Percentiles rank a stretch among this genome's conserved stretches.
These are phyloP conservation scores for Diplodia corticola DNA, from an alignment of 2,329 filamentous ascomycete species.

Conservation along the genomic window DNA sequence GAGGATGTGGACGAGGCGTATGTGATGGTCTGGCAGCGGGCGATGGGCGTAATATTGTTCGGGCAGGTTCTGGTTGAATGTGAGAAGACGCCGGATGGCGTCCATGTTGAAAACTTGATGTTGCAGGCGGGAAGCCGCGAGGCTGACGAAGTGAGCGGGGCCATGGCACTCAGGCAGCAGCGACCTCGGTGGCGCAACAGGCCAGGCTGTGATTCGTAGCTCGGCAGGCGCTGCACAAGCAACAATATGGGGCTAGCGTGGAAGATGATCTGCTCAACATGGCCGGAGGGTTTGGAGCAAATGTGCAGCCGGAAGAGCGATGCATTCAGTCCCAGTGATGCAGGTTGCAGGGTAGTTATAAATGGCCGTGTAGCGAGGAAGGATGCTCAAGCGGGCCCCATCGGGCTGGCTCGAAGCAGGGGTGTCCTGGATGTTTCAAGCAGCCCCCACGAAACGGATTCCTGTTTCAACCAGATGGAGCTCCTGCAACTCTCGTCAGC, in stretches of 20 bases:
- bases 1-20: background rate
- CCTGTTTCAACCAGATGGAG: background rate
- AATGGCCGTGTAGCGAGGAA: background rate
- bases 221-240: background rate
- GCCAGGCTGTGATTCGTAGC: background rate
- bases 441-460: background rate
- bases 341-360: background rate
- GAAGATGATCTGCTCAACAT: background rate
- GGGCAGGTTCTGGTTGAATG: no score
- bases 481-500: background rate
- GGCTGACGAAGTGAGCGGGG: background rate
- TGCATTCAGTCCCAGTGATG: no score
- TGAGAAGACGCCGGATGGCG: background rate
- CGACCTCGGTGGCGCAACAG: background rate
- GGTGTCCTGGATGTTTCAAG: background rate
- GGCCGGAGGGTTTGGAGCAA: background rate
- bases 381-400: background rate
- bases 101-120: background rate
- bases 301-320: background rate
- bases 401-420: background rate
- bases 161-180: background rate
- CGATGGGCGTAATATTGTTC: background rate
- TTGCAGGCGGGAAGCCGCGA: background rate
- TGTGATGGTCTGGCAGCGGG: background rate
- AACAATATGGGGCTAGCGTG: background rate